phyloP scores from a whole-genome alignment of 257 asterid species.

The Ballota nigra region DNA sequence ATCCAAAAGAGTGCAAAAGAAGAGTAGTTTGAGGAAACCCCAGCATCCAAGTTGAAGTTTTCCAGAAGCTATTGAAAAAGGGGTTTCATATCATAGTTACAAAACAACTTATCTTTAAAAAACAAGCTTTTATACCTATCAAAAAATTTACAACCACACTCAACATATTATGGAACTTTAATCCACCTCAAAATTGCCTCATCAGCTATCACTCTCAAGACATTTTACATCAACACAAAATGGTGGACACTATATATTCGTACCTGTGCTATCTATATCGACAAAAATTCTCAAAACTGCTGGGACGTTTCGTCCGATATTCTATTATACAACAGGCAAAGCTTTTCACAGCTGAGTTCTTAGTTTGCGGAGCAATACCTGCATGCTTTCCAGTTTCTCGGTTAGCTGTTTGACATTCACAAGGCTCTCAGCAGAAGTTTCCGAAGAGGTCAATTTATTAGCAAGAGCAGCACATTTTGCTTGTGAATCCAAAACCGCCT shows the following conservation, averaged over 20 bases:
- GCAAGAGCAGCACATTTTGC: constrained; percentile 68
- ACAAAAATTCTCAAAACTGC: constrained; percentile 27
- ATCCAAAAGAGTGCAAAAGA: neutral
- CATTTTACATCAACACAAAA: constrained; percentile 27
- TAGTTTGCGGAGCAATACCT: constrained; percentile 57
- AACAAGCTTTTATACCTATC: no score
- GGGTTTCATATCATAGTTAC: neutral
- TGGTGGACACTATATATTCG: constrained; percentile 19
- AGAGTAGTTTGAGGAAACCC: neutral
- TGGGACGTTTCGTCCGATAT: constrained; percentile 21
- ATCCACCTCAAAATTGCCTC: constrained; percentile 22
- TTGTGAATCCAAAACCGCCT: constrained; percentile 55
- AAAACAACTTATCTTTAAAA: neutral
- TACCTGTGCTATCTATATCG: constrained; percentile 39
- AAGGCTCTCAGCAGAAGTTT: constrained; percentile 40
- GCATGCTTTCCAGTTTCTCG: constrained; percentile 81
- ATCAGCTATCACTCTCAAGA: neutral
- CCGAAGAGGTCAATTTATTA: constrained; percentile 40
- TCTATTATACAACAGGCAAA: neutral
- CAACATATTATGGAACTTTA: neutral
- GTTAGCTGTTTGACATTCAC: constrained; percentile 53
- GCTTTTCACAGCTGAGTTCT: constrained; percentile 46
- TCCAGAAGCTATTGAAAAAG: neutral
- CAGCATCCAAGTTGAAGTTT: no score
- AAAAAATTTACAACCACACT: neutral